Conservation (phyloP, 2,329 filamentous ascomycete genomes). For the Lasiodiplodia sp. region DNA sequence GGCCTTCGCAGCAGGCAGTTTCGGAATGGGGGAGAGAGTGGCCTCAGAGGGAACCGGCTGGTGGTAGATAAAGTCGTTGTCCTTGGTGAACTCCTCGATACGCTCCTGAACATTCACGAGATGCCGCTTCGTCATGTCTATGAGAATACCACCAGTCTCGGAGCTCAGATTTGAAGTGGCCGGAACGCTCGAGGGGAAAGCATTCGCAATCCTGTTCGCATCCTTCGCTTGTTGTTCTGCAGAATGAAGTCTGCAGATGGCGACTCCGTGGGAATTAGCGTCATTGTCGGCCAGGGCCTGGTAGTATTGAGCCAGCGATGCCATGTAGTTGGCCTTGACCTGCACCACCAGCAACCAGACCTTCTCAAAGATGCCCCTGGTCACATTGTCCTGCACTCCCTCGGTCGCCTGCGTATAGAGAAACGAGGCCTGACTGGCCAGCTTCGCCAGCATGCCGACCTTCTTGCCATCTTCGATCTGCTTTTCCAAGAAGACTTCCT, state of each 20-base stretch:
- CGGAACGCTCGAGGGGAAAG: conserved; percentile 81
- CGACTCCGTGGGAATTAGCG: conserved; percentile 82
- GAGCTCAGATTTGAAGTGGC: conserved; percentile 82
- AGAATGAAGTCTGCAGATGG: conserved; percentile 81
- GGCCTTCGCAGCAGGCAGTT: conserved; percentile 92
- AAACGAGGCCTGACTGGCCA: conserved; percentile 88
- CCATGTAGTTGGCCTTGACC: conserved; percentile 85
- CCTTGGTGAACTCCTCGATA: conserved; percentile 77
- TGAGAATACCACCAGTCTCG: conserved; percentile 76
- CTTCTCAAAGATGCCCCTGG: conserved; percentile 90
- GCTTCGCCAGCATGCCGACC: conserved; percentile 85
- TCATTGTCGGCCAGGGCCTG: conserved; percentile 92
- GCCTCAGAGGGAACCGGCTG: conserved; percentile 88
- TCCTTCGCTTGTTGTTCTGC: conserved; percentile 82
- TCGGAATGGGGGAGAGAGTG: conserved; percentile 80
- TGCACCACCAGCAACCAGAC: conserved; percentile 87
- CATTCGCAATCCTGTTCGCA: conserved; percentile 76
- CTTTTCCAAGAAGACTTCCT: conserved; percentile 97
- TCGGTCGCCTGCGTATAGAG: conserved; percentile 88
- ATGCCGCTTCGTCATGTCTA: conserved; percentile 87
- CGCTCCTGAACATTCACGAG: conserved; percentile 81
- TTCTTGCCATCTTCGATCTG: conserved; percentile 94
- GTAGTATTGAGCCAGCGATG: conserved; percentile 89
- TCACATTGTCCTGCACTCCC: conserved; percentile 90
- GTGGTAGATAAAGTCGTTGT: conserved; percentile 99